phyloP scores from a whole-genome alignment of 2,329 filamentous ascomycete species.

The Fusarium mundagurra region DNA sequence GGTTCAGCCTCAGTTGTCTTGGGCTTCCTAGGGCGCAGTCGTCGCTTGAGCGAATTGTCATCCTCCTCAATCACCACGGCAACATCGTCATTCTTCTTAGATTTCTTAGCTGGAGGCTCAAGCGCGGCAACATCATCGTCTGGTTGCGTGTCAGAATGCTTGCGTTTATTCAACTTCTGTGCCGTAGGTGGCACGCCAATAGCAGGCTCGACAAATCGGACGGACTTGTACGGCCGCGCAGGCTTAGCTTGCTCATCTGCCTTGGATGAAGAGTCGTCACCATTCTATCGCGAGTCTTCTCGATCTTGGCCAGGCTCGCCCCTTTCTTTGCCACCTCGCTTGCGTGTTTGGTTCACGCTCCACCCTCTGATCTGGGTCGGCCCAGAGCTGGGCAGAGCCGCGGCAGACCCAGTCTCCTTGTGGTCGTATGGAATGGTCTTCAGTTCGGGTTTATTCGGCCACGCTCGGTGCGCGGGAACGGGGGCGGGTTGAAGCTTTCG shows the following conservation, averaged over 20 bases:
- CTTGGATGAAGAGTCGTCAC: constrained; percentile 40
- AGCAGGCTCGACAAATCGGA: constrained; percentile 42
- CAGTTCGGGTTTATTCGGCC: constrained; percentile 61
- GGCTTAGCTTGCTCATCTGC: constrained; percentile 23
- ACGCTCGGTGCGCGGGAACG: constrained; percentile 61
- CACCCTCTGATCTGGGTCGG: constrained; percentile 67
- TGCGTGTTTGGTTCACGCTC: constrained; percentile 58
- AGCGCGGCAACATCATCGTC: not conserved
- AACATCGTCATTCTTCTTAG: not conserved
- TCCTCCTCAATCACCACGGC: constrained; percentile 4
- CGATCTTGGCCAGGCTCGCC: constrained; percentile 48
- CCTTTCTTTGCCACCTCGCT: constrained; percentile 50
- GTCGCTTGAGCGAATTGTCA: constrained; percentile 30
- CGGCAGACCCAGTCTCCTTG: constrained; percentile 65
- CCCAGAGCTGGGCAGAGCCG: constrained; percentile 64
- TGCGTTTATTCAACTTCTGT: constrained; percentile 23
- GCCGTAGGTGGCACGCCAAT: constrained; percentile 23
- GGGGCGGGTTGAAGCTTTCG: constrained; percentile 69
- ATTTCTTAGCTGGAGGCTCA: not conserved
- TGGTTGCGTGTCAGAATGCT: not conserved
- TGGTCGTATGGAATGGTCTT: constrained; percentile 69
- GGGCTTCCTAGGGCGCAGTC: constrained; percentile 36
- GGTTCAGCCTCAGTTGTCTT: constrained; percentile 17
- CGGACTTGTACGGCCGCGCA: constrained; percentile 30
- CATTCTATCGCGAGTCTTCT: constrained; percentile 53